These are phyloP conservation scores for Lippia alba DNA, from an alignment of 305 asterid species.

Conservation along the genomic window DNA sequence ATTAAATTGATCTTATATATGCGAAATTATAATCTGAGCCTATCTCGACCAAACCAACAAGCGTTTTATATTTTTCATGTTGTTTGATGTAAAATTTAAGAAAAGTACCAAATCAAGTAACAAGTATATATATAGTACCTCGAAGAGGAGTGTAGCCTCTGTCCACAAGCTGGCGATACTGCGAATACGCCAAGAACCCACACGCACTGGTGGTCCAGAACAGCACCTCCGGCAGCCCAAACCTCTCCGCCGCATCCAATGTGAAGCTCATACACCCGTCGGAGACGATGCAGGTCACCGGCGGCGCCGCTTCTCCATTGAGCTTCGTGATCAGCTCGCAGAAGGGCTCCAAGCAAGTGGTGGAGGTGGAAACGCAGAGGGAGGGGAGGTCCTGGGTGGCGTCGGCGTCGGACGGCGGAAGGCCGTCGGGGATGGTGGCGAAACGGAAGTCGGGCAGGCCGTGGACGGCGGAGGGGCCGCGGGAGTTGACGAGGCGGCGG, in stretches of 20 bases:
- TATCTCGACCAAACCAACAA: no score
- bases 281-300: conserved; percentile 45
- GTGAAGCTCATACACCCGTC: conserved; percentile 48
- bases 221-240: conserved; percentile 46
- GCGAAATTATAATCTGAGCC: no score
- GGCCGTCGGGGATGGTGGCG: conserved; percentile 57
- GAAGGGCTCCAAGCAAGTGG: conserved; percentile 48
- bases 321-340: conserved; percentile 39
- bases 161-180: conserved; percentile 39
- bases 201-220: conserved; percentile 51
- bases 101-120: no score
- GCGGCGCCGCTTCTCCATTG: conserved; percentile 35
- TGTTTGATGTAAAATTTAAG: no score
- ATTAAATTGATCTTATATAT: no score
- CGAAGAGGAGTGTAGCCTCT: conserved; percentile 43
- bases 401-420: conserved; percentile 54
- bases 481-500: conserved; percentile 56
- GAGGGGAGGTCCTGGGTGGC: conserved; percentile 55
- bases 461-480: conserved; percentile 43
- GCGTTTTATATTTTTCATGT: no score
- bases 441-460: conserved; percentile 55
- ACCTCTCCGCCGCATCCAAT: conserved; percentile 47
- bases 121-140: no score
- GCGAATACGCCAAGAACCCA: conserved; percentile 44
- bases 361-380: conserved; percentile 46